A percentile compares a stretch with the other conserved stretches of the same genome.
These are phyloP conservation scores for Naegleria gruberi DNA, from an alignment of 208 protist species.

Conservation along the genomic window DNA sequence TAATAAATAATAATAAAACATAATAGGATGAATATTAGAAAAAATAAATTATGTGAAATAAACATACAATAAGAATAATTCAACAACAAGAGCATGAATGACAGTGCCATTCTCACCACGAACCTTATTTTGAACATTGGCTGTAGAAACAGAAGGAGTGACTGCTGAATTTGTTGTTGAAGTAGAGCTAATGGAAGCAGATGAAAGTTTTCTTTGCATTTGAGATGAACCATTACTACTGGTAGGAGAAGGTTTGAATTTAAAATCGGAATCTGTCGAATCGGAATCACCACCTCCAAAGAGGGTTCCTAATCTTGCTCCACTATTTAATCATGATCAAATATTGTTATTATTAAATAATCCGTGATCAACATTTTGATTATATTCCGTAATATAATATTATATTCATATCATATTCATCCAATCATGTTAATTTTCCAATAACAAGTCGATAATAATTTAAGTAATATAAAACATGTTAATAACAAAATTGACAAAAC, in stretches of 20 bases:
- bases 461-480: too few species aligned
- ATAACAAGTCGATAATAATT: too few species aligned
- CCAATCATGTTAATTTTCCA: too few species aligned
- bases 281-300: background rate
- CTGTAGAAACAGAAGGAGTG: background rate
- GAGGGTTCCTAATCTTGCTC: background rate
- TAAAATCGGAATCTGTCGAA: background rate
- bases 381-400: too few species aligned
- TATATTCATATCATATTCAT: too few species aligned
- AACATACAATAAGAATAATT: slow-evolving; percentile 8
- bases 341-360: too few species aligned
- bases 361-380: too few species aligned
- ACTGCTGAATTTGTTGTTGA: background rate
- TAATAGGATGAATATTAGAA: too few species aligned
- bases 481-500: too few species aligned
- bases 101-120: background rate
- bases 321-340: too few species aligned
- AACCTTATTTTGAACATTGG: background rate
- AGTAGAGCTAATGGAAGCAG: background rate
- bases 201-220: background rate
- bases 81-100: background rate
- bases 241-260: background rate
- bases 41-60: too few species aligned
- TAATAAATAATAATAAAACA: too few species aligned
- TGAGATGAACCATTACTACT: background rate